A percentile compares a stretch with the other conserved stretches of the same genome.
Evolutionary conservation across 257 asterid species (phyloP).

Genomic region (Nemophila menziesii): DNA sequence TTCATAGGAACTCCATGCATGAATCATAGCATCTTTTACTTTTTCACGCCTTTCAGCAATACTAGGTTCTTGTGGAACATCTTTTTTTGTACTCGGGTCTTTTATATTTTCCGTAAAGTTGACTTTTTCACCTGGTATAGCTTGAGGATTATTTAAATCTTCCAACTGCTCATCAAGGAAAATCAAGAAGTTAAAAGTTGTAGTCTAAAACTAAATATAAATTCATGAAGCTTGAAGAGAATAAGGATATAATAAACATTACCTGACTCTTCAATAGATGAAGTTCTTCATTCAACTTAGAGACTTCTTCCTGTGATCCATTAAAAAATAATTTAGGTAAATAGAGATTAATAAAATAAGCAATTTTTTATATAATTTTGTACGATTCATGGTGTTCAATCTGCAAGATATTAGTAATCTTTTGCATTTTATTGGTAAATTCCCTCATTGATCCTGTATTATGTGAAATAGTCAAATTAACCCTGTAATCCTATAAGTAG

Average conservation of each 20-base stretch:
- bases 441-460: no score
- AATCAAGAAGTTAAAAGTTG: neutral
- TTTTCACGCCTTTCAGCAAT: constrained; percentile 59
- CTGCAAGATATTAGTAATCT: no score
- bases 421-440: no score
- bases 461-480: no score
- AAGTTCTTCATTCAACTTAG: constrained; percentile 57
- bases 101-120: constrained; percentile 14
- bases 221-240: neutral
- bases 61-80: constrained; percentile 46
- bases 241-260: constrained; percentile 8
- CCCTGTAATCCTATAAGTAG: no score
- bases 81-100: constrained; percentile 14
- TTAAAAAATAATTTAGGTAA: neutral
- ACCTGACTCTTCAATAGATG: constrained; percentile 49
- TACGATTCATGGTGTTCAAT: no score
- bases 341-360: neutral
- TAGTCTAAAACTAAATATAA: neutral
- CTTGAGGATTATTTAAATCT: constrained; percentile 40
- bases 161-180: constrained; percentile 40
- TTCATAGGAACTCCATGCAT: constrained; percentile 96
- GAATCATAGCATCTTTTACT: constrained; percentile 92
- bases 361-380: neutral
- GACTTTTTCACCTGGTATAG: constrained; percentile 18
- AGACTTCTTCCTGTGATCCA: constrained; percentile 58